Evolutionary conservation across 148 eudicot species (phyloP).

Genomic region (Camellia granthamiana): DNA sequence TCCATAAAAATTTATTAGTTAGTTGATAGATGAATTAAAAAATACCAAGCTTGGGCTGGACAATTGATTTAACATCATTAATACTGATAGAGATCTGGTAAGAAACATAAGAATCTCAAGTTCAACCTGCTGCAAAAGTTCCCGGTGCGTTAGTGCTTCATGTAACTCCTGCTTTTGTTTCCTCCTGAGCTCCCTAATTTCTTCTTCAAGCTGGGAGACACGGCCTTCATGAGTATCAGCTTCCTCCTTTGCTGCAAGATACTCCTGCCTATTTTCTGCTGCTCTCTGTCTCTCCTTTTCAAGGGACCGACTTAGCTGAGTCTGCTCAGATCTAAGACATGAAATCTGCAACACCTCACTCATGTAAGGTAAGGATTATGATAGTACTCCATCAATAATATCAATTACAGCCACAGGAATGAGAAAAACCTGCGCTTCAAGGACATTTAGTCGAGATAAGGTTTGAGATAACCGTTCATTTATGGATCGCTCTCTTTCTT

Average conservation of each 20-base stretch:
- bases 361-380: conserved; percentile 25
- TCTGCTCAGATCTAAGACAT: conserved; percentile 92
- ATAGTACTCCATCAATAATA: conserved; percentile 12
- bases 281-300: conserved; percentile 99
- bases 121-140: conserved; percentile 84
- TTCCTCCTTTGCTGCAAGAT: conserved; percentile 85
- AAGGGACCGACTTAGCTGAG: conserved; percentile 78
- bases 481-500: conserved; percentile 91
- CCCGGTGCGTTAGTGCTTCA: conserved; percentile 69
- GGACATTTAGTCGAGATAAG: conserved; percentile 88
- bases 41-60: neutral
- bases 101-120: conserved; percentile 7
- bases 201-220: conserved; percentile 77
- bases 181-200: conserved; percentile 71
- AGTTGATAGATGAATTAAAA: neutral
- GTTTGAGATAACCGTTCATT: conserved; percentile 93
- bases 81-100: neutral
- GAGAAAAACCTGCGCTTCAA: conserved; percentile 86
- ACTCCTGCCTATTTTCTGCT: conserved; percentile 89
- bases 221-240: conserved; percentile 89
- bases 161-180: conserved; percentile 87
- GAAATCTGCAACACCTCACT: conserved; percentile 63
- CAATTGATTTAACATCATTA: neutral
- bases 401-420: conserved; percentile 12
- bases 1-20: neutral